Evolutionary conservation across 163 green algal genomes (phyloP), one percentile per base, ranked within the genome.

Genomic region (Trebouxiophyceae sp.): DNA sequence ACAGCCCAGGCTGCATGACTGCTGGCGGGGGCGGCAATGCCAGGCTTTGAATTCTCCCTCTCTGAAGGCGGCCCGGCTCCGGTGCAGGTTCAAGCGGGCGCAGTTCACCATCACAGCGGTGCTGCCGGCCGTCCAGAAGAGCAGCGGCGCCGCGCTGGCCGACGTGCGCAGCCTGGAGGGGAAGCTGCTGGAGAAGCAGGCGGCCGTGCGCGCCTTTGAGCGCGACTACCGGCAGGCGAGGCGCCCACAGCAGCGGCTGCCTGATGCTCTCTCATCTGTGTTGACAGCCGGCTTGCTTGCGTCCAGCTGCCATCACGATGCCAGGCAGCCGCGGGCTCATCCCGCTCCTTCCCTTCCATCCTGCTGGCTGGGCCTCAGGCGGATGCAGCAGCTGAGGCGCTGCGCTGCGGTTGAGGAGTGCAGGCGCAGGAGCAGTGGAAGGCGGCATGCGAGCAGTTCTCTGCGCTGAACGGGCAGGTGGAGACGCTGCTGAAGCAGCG

Each of bases 31-130:
- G n/a, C n/a, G n/a, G n/a, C n/a, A n/a, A n/a, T n/a, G n/a, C n/a
- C n/a, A n/a, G n/a, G n/a, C n/a, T n/a, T n/a, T n/a, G n/a, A n/a
- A n/a, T n/a, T n/a, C n/a, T n/a, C n/a, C n/a, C n/a, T n/a, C n/a
- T n/a, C n/a, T n/a, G n/a, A n/a, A n/a, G n/a, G n/a, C n/a, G n/a
- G n/a, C n/a, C n/a, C n/a, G n/a, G n/a, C n/a, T n/a, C n/a, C n/a
- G n/a, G n/a, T n/a, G 28, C 67, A 74, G 68, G 61, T 74, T 74
- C 56, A 69, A 66, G 29, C 54, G 27, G 16, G 68, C 33, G 1
- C 31, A 45, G 3, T 75, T 60, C 46, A 66, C 45, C 6, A 46
- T 75, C 2, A 33, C 67, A 22, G 68, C 68, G 8, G 24, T 75
- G 20, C 45, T 45, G 1, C 63, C 60, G 24, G 26, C 26, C 3